Evolutionary conservation across 306 rosid genomes (phyloP).

Genomic region (Prunus davidiana): DNA sequence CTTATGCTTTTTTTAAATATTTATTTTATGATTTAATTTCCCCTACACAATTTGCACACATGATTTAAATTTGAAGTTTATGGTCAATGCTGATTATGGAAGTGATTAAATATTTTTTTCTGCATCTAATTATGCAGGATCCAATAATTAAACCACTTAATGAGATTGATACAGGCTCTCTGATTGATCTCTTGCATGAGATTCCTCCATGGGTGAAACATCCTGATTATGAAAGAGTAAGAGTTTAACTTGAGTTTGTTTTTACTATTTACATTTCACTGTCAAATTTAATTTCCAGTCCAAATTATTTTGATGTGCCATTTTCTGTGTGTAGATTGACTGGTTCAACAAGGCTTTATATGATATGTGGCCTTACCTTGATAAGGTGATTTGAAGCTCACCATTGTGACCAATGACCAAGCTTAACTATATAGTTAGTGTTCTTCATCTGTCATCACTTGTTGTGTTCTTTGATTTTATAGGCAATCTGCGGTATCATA

Average conservation of each 20-base stretch:
- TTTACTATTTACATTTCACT: neutral
- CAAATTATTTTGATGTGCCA: too few species aligned
- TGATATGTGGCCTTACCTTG: conserved; percentile 34
- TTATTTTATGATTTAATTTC: too few species aligned
- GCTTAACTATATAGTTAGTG: neutral
- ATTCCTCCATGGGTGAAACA: conserved; percentile 34
- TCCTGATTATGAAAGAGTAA: conserved; percentile 33
- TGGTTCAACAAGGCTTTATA: conserved; percentile 33
- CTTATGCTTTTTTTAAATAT: too few species aligned
- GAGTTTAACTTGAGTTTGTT: neutral
- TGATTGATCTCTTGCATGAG: conserved; percentile 26
- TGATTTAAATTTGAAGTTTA: too few species aligned
- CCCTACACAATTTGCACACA: too few species aligned
- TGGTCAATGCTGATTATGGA: too few species aligned
- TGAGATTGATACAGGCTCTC: conserved; percentile 19
- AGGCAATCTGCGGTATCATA: conserved; percentile 28
- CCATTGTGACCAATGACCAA: neutral
- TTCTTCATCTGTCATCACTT: neutral
- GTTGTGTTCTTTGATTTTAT: neutral
- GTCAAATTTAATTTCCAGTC: neutral
- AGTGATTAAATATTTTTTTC: too few species aligned
- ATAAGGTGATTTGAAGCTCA: conserved; percentile 25
- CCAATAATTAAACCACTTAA: conserved; percentile 15
- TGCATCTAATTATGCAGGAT: conserved; percentile 13
- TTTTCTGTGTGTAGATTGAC: conserved; percentile 19